Conservation (phyloP, 306 rosid genomes). For the Malus fusca region DNA sequence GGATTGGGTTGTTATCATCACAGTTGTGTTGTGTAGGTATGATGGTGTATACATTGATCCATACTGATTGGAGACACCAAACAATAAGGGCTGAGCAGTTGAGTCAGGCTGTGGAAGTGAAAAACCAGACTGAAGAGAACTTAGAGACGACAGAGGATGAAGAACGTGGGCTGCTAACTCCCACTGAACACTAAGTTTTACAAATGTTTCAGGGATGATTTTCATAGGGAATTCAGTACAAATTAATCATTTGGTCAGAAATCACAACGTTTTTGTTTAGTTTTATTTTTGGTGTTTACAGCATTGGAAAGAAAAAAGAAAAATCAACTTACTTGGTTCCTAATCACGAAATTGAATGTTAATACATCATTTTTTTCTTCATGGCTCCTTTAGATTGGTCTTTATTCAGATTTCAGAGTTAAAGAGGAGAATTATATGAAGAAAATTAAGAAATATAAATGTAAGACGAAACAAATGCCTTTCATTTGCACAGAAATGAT, state of each 20-base stretch:
- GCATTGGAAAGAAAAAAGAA: background rate
- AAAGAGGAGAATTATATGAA: too few relatives aligned
- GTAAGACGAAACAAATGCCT: background rate
- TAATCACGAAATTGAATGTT: background rate
- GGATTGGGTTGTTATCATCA: constrained; percentile 79
- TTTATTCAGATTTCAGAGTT: too few relatives aligned
- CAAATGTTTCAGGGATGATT: background rate
- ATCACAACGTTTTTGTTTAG: background rate
- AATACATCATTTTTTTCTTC: background rate
- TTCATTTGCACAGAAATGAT: background rate
- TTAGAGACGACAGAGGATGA: constrained; percentile 24
- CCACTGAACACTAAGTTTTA: constrained; percentile 28
- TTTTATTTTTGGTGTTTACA: background rate
- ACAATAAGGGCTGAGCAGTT: constrained; percentile 53
- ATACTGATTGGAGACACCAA: constrained; percentile 77
- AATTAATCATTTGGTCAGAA: constrained; percentile 8
- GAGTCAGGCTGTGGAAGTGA: constrained; percentile 12
- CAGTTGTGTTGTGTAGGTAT: constrained; percentile 62
- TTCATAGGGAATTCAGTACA: constrained; percentile 12
- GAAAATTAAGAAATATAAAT: too few relatives aligned
- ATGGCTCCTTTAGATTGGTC: background rate
- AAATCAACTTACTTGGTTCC: background rate
- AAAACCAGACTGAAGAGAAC: background rate
- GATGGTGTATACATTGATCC: constrained; percentile 51
- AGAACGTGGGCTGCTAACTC: constrained; percentile 39